These are phyloP conservation scores for Chiua virens DNA, from an alignment of 768 basidiomycete genomes.

Conservation along the genomic window DNA sequence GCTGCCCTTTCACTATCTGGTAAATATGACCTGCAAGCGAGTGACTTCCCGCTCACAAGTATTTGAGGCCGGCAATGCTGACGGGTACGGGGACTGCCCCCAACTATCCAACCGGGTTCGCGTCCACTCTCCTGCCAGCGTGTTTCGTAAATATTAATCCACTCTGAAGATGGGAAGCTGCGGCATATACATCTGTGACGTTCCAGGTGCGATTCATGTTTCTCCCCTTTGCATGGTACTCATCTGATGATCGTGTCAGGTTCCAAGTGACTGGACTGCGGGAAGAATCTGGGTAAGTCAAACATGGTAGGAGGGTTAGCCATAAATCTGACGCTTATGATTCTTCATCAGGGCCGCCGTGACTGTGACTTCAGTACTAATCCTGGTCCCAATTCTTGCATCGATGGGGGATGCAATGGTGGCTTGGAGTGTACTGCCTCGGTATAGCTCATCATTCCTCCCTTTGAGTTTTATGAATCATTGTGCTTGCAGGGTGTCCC, in stretches of 20 bases:
- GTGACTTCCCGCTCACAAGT: background rate
- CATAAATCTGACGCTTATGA: background rate
- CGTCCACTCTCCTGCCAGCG: background rate
- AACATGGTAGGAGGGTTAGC: too few species aligned
- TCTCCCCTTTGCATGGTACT: background rate
- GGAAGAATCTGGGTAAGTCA: slow-evolving; percentile 60
- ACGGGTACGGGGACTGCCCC: slow-evolving; percentile 57
- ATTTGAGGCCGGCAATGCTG: slow-evolving; percentile 55
- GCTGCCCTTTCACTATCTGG: slow-evolving; percentile 71
- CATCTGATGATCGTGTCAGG: slow-evolving; percentile 23
- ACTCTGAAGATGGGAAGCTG: slow-evolving; percentile 35
- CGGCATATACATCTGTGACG: slow-evolving; percentile 23
- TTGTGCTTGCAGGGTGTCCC: slow-evolving; percentile 50
- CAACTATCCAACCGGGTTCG: slow-evolving; percentile 45
- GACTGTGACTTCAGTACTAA: slow-evolving; percentile 59
- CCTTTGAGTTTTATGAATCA: background rate
- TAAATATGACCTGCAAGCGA: slow-evolving; percentile 24
- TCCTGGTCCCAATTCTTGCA: slow-evolving; percentile 55
- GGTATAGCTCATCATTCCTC: slow-evolving; percentile 20
- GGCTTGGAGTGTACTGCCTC: slow-evolving; percentile 62
- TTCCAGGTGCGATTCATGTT: slow-evolving; percentile 19
- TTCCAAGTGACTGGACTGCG: slow-evolving; percentile 64
- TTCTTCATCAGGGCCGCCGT: slow-evolving; percentile 42
- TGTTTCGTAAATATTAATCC: background rate
- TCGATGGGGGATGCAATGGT: slow-evolving; percentile 68